Percentiles rank a stretch among this genome's conserved stretches.
Conservation (phyloP, 2,329 filamentous ascomycete species). For the Orbilia oligospora region DNA sequence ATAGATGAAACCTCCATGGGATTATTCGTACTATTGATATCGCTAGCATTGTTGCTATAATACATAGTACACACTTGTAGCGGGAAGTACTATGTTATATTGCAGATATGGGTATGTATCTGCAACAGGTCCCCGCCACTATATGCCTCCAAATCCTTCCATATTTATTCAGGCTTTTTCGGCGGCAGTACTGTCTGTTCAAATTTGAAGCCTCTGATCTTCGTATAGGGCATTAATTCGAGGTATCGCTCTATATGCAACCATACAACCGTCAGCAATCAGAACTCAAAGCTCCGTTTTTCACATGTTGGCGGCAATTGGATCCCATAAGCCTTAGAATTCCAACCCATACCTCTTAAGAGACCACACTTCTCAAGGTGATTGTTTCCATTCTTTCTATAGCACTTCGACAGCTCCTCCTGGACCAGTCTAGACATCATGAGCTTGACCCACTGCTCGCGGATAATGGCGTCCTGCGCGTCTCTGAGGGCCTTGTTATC, state of each 20-base stretch:
- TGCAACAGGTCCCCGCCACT: not conserved
- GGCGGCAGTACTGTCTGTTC: constrained; percentile 66
- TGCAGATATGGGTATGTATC: constrained; percentile 8
- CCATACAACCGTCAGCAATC: constrained; percentile 23
- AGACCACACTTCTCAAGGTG: constrained; percentile 88
- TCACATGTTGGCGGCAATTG: not conserved
- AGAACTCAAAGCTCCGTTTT: not conserved
- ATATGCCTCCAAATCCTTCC: not conserved
- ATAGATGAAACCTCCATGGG: constrained; percentile 1
- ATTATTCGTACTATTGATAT: constrained; percentile 12
- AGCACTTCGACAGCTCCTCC: constrained; percentile 88
- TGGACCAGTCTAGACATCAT: constrained; percentile 89
- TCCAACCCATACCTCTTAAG: constrained; percentile 78
- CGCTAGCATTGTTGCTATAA: constrained; percentile 1
- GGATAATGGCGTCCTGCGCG: constrained; percentile 84
- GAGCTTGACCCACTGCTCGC: constrained; percentile 89
- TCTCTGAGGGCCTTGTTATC: constrained; percentile 85
- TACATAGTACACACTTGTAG: constrained; percentile 15
- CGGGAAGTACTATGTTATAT: not conserved
- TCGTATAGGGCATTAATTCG: constrained; percentile 80
- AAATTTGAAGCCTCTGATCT: constrained; percentile 84
- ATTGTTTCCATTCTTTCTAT: constrained; percentile 85
- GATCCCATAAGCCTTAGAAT: not conserved
- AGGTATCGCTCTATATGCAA: constrained; percentile 79
- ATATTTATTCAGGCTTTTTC: constrained; percentile 24